Percentiles rank a stretch among this genome's conserved stretches.
Conservation (phyloP, 139 green algal genomes). For the Tetradesmus obliquus region DNA sequence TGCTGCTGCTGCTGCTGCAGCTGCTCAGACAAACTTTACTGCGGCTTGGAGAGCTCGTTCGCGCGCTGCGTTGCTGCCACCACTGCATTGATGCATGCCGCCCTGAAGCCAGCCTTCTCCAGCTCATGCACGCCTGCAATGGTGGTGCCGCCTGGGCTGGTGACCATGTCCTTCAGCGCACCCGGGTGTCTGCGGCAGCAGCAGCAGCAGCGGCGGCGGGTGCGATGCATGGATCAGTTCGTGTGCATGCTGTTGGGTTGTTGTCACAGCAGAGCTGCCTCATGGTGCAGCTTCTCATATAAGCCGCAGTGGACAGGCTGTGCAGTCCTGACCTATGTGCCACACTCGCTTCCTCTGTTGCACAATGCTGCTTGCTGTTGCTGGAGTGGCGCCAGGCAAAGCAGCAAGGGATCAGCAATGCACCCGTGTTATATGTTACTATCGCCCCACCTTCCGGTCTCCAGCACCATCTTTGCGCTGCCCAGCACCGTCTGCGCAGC, state of each 20-base stretch:
- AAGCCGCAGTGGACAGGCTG: neutral
- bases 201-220: neutral
- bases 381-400: no score
- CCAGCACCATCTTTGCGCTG: constrained; percentile 96
- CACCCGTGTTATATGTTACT: neutral
- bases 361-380: no score
- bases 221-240: neutral
- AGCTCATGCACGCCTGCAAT: constrained; percentile 95
- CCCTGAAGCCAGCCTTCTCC: constrained; percentile 86
- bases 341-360: no score
- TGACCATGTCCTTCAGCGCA: constrained; percentile 78
- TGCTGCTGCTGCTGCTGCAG: neutral
- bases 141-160: constrained; percentile 92
- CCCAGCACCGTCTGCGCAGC: constrained; percentile 91
- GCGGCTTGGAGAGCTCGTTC: constrained; percentile 81
- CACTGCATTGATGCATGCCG: constrained; percentile 93
- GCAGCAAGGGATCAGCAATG: no score
- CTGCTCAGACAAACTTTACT: neutral
- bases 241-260: neutral
- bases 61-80: constrained; percentile 81
- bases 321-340: no score
- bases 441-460: constrained; percentile 83
- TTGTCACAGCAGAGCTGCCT: neutral
- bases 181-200: constrained; percentile 39
- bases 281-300: neutral